These are phyloP conservation scores for Phaffia tasmanica DNA, from an alignment of 768 basidiomycete species.

Conservation along the genomic window DNA sequence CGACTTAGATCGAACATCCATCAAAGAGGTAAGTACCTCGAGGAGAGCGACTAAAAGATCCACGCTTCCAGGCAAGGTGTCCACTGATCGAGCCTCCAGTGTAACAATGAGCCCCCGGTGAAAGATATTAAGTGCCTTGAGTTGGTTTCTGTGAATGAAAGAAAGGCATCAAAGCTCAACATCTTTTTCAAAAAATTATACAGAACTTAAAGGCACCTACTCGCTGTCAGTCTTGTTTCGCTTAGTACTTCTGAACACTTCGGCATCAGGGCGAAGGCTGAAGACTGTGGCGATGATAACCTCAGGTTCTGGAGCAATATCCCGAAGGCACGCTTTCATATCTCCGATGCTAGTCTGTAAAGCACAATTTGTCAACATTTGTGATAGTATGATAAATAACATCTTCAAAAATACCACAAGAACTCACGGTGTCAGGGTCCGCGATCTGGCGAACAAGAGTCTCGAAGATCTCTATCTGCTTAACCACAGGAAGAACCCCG, in stretches of 20 bases:
- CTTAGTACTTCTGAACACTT: slow-evolving; percentile 47
- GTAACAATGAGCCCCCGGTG: slow-evolving; percentile 31
- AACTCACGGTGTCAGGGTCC: slow-evolving; percentile 25
- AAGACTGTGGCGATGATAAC: slow-evolving; percentile 17
- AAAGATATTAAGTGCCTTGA: slow-evolving; percentile 7
- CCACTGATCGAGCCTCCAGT: slow-evolving; percentile 59
- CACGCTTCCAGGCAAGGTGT: slow-evolving; percentile 54
- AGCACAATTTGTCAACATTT: not conserved
- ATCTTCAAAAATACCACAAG: not conserved
- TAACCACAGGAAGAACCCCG: slow-evolving; percentile 45
- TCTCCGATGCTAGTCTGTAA: slow-evolving; percentile 7
- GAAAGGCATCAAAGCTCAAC: not conserved
- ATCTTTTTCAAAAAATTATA: not conserved
- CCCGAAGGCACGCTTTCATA: slow-evolving; percentile 19
- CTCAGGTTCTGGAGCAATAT: slow-evolving; percentile 11
- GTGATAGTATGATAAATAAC: not conserved
- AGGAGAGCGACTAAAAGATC: slow-evolving; percentile 62
- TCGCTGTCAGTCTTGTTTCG: slow-evolving; percentile 44
- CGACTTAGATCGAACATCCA: slow-evolving; percentile 47
- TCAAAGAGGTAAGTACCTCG: slow-evolving; percentile 57
- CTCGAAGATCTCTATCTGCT: slow-evolving; percentile 49
- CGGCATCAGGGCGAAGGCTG: slow-evolving; percentile 14
- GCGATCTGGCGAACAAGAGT: slow-evolving; percentile 46
- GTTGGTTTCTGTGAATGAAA: not conserved
- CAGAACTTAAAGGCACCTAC: slow-evolving; percentile 10